A percentile compares a stretch with the other conserved stretches of the same genome.
phyloP scores from a whole-genome alignment of 2,329 filamentous ascomycete genomes.

The Mariannaea elegans region DNA sequence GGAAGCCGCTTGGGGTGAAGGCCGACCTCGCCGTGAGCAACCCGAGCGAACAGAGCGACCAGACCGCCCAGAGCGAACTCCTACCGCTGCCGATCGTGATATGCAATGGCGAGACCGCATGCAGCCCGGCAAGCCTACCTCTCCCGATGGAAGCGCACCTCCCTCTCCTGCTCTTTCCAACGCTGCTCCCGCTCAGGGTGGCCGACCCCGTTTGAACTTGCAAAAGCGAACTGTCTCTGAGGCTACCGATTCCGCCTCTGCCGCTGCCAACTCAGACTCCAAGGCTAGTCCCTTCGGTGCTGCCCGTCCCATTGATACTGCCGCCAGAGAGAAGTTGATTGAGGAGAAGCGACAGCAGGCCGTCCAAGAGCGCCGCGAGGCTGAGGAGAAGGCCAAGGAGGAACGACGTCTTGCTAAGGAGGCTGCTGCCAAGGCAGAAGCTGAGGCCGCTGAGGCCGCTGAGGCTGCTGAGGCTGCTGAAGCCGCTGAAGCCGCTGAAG shows the following conservation, averaged over 20 bases:
- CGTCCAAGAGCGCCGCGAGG: slow-evolving; percentile 83
- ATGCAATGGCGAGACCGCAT: slow-evolving; percentile 93
- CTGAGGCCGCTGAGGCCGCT: slow-evolving; percentile 48
- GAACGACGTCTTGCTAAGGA: slow-evolving; percentile 71
- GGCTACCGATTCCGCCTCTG: slow-evolving; percentile 58
- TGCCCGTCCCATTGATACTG: slow-evolving; percentile 92
- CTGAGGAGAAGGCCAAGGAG: slow-evolving; percentile 85
- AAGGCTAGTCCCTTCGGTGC: slow-evolving; percentile 95
- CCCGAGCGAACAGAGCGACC: slow-evolving; percentile 77
- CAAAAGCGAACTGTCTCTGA: slow-evolving; percentile 92
- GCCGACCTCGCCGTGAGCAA: slow-evolving; percentile 76
- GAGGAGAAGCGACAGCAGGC: slow-evolving; percentile 84
- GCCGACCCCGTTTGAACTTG: slow-evolving; percentile 86
- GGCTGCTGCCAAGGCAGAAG: slow-evolving; percentile 58
- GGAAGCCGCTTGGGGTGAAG: slow-evolving; percentile 79
- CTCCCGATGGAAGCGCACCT: slow-evolving; percentile 78
- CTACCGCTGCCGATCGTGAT: slow-evolving; percentile 90
- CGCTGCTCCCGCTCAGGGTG: slow-evolving; percentile 58
- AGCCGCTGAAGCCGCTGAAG: slow-evolving; percentile 41
- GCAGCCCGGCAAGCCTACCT: slow-evolving; percentile 77
- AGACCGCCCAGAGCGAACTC: slow-evolving; percentile 74
- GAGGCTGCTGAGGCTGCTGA: slow-evolving; percentile 40
- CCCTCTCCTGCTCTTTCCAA: slow-evolving; percentile 73
- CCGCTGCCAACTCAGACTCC: slow-evolving; percentile 67
- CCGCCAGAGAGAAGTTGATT: slow-evolving; percentile 85